Evolutionary conservation across 1,284 basidiomycete species (phyloP), one percentile per base, ranked within the genome.

Genomic region (Ceratobasidium sp.): DNA sequence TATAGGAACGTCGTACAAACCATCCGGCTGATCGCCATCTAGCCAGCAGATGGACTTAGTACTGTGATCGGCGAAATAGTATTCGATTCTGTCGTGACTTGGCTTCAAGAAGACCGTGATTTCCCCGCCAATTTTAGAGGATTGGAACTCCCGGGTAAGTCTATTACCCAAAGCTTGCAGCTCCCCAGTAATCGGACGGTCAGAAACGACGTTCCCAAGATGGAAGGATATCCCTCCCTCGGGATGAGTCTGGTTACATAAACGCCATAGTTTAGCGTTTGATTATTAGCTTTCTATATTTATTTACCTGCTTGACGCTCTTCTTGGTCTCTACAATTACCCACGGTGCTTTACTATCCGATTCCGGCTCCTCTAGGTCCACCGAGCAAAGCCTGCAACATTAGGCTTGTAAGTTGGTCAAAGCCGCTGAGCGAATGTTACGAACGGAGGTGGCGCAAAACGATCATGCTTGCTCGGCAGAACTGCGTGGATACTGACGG

Each of bases 61-160:
- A 17, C 36, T 44, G 41, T 67, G 65, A 22, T 56, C 33, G 11
- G 33, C 22, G n/a, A 67, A 8, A 22, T 67, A 67, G 41, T 67
- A 67, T 15, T 36, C 22, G 27, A 56, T n/a, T 17, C 41, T 36
- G 15, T 19, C 24, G 11, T 29, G 17, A 17, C 29, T 41, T 11
- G n/a, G 22, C 36, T 45, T 67, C 14, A 67, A 7, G 56, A 51
- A 67, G 15, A 24, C 36, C 5, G 53, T 67, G 14, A 51, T 51
- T 5, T 51, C 15, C 6, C 6, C 11, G 4, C 36, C 36, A 11
- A 5, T 41, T 41, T 4, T 11, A 4, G 36, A 41, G 36, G 36
- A 5, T 4, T 41, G 4, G 36, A 5, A 41, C 11, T 51, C 33
- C 51, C 29, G 14, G 51, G 33, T 41, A 0, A 65, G 29, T 14